Evolutionary conservation across 1,284 basidiomycete species (phyloP).

Genomic region (Apiotrichum mycotoxinovorans): DNA sequence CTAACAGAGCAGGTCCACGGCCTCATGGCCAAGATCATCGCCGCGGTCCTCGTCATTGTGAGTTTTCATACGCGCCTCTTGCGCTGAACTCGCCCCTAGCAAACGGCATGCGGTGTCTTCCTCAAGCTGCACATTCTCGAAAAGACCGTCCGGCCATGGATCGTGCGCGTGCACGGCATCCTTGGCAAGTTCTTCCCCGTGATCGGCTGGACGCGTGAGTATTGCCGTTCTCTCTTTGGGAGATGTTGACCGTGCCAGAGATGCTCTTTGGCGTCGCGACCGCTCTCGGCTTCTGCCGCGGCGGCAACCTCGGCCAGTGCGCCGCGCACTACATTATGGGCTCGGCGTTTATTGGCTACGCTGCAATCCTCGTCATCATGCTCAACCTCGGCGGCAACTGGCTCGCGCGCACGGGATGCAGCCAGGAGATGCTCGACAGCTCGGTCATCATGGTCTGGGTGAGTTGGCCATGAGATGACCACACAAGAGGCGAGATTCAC

Average conservation of each 20-base stretch:
- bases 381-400: constrained; percentile 78
- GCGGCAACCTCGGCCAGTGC: constrained; percentile 70
- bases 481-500: too few relatives aligned
- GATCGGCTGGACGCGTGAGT: constrained; percentile 80
- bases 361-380: constrained; percentile 75
- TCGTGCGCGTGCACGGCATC: constrained; percentile 70
- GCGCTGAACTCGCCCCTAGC: constrained; percentile 43
- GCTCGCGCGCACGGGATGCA: constrained; percentile 57
- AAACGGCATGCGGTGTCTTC: constrained; percentile 76
- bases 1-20: constrained; percentile 56
- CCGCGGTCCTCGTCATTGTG: constrained; percentile 59
- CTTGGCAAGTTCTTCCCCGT: constrained; percentile 83
- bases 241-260: constrained; percentile 50
- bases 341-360: constrained; percentile 79
- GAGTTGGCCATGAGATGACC: too few relatives aligned
- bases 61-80: constrained; percentile 2
- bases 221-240: constrained; percentile 44
- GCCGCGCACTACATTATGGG: constrained; percentile 88
- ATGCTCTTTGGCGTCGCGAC: constrained; percentile 52
- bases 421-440: constrained; percentile 87
- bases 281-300: constrained; percentile 60
- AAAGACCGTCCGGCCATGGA: constrained; percentile 66
- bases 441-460: constrained; percentile 87
- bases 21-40: constrained; percentile 64
- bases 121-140: constrained; percentile 91